Base-by-base conservation (phyloP, 2,329 filamentous ascomycete species). In the Pyrenophora tritici-repentis region DNA sequence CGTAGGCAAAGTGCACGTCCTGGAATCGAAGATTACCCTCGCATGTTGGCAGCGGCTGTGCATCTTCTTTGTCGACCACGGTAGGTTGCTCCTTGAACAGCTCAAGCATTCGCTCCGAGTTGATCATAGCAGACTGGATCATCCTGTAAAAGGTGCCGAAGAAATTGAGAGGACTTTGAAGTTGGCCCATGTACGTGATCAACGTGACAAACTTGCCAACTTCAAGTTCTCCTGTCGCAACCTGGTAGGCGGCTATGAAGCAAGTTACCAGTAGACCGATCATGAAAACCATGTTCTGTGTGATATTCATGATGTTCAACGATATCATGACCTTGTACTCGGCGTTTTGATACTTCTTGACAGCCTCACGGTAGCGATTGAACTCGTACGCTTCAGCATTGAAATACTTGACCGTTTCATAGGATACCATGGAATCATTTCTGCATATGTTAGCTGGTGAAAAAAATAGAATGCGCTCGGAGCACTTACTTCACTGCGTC, bases 341-440 rank as follows among this genome's bases (percentile, higher is more conserved):
- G 8, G 82, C 82, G 8, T 73, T 74, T 55, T 86, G 84, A 61
- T 81, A 86, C 56, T 78, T 78, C 42, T 75, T 70, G 0, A 86
- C 83, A 10, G 83, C 81, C 17, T 79, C 73, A 24, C 76, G 78
- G 63, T 85, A 86, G 6, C 82, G 76, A 43, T 79, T 75, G 35
- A 83, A 84, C 62, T 86, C 84, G 53, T 82, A 80, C 1, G 73
- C 73, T 54, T 86, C 81, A 14, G 84, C 83, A 56, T 84, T 85
- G 72, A 86, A 86, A 65, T 86, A 84, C 58, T 86, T 85, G 37
- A 86, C 84, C 1, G 84, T 86, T 77, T 99, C 94, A 73, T 97
- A 99, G n/a, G 91, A 96, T 56, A 94, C 91, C 79, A 99, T 94
- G 0, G 94, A 97, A 73, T 99, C 94, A 70, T 97, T 97, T 76